Conservation (phyloP, 1,284 basidiomycete genomes). For the Xerocomus minutiporus region DNA sequence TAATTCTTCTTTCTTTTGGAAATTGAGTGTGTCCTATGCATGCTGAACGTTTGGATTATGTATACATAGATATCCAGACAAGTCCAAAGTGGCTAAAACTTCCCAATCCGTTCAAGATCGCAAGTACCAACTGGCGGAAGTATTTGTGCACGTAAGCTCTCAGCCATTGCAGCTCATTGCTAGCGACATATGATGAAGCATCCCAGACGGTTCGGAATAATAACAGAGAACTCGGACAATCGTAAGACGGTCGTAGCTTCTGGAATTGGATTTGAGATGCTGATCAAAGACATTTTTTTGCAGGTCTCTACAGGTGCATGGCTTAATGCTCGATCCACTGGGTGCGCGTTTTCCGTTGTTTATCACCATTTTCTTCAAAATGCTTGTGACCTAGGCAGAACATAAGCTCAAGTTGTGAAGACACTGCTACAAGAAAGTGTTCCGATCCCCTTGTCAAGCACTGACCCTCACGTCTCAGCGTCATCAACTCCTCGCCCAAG, state of each 20-base stretch:
- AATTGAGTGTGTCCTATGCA: too few species aligned
- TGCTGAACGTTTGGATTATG: too few species aligned
- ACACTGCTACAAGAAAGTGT: neutral
- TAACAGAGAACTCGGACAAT: neutral
- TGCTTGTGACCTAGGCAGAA: neutral
- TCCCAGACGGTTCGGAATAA: neutral
- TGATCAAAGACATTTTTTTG: neutral
- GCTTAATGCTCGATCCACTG: neutral
- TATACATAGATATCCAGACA: too few species aligned
- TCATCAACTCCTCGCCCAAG: neutral
- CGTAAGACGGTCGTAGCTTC: neutral
- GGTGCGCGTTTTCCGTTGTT: neutral
- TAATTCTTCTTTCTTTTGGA: too few species aligned
- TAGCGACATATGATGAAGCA: neutral
- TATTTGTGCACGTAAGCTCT: neutral
- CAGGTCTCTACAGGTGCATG: neutral
- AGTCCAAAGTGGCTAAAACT: neutral
- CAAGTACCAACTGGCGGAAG: neutral
- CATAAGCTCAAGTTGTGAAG: neutral
- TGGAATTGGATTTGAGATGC: neutral
- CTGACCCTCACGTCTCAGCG: neutral
- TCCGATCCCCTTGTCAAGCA: neutral
- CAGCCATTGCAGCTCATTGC: neutral
- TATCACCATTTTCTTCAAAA: neutral
- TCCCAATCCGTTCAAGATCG: neutral